Evolutionary conservation across 192 early-diverging fungal species (phyloP).

Genomic region (Coemansia sp.): DNA sequence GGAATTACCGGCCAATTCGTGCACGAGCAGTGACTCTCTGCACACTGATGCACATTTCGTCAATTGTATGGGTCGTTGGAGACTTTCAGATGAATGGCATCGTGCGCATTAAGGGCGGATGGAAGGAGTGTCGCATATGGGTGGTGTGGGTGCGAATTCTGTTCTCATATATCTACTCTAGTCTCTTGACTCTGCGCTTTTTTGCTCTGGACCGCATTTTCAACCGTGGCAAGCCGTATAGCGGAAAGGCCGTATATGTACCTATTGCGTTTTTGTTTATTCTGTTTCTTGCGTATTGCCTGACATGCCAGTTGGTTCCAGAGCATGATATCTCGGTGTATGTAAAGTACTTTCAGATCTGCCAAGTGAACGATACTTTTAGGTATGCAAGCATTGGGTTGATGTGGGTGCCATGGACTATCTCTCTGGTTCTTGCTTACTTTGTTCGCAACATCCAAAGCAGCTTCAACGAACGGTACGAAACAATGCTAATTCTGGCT

Average conservation of each 20-base stretch:
- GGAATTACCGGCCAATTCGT: slow-evolving; percentile 31
- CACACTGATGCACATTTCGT: slow-evolving; percentile 31
- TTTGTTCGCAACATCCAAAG: slow-evolving; percentile 32
- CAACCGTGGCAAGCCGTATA: slow-evolving; percentile 32
- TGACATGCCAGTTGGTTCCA: slow-evolving; percentile 24
- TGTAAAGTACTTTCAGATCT: slow-evolving; percentile 18
- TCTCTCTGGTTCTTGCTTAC: slow-evolving; percentile 8
- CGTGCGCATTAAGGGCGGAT: slow-evolving; percentile 11
- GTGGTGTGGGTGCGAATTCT: slow-evolving; percentile 36
- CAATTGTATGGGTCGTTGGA: slow-evolving; percentile 18
- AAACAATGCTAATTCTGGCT: slow-evolving; percentile 23
- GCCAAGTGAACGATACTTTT: slow-evolving; percentile 20
- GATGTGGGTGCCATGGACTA: slow-evolving; percentile 25
- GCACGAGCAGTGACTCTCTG: slow-evolving; percentile 26
- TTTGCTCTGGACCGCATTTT: slow-evolving; percentile 32
- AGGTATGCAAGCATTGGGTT: slow-evolving; percentile 29
- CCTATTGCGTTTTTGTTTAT: slow-evolving; percentile 7
- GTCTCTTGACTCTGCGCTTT: slow-evolving; percentile 22
- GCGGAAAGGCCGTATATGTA: slow-evolving; percentile 16
- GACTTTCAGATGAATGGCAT: slow-evolving; percentile 31
- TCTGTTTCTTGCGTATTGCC: slow-evolving; percentile 18
- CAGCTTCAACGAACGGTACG: slow-evolving; percentile 46
- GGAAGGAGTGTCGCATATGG: slow-evolving; percentile 28
- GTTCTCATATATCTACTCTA: slow-evolving; percentile 16
- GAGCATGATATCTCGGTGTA: slow-evolving; percentile 10